These are phyloP conservation scores for Hypomyces perniciosus DNA, from an alignment of 2,329 filamentous ascomycete species.

Conservation along the genomic window DNA sequence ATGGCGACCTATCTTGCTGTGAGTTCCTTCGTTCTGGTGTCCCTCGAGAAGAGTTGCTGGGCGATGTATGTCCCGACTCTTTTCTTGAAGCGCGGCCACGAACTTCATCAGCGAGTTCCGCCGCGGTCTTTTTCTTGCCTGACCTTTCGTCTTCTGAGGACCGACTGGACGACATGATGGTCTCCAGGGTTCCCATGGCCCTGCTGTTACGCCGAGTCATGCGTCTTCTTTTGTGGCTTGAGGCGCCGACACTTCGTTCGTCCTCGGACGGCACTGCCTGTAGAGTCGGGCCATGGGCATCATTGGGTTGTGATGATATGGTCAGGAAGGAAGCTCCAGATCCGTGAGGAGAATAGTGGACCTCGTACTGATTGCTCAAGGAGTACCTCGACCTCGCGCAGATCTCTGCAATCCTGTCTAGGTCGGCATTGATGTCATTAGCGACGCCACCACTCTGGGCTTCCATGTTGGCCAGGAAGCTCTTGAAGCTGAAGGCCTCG, in stretches of 20 bases:
- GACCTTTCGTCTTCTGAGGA: slow-evolving; percentile 57
- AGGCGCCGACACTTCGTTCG: slow-evolving; percentile 34
- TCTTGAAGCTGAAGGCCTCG: slow-evolving; percentile 60
- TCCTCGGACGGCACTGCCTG: slow-evolving; percentile 54
- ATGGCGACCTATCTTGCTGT: slow-evolving; percentile 14
- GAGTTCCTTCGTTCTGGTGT: slow-evolving; percentile 23
- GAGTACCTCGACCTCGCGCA: slow-evolving; percentile 60
- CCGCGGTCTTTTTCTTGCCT: slow-evolving; percentile 51
- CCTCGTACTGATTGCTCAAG: slow-evolving; percentile 61
- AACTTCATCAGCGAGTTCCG: slow-evolving; percentile 49
- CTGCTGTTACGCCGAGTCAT: slow-evolving; percentile 41
- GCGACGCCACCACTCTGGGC: slow-evolving; percentile 41
- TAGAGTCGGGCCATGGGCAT: slow-evolving; percentile 45
- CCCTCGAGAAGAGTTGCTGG: slow-evolving; percentile 25
- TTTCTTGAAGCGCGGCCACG: slow-evolving; percentile 43
- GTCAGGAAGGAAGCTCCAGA: slow-evolving; percentile 45
- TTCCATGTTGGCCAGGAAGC: slow-evolving; percentile 54
- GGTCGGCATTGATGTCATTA: slow-evolving; percentile 48
- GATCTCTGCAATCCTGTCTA: slow-evolving; percentile 62
- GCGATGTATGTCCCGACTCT: slow-evolving; percentile 26
- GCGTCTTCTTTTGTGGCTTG: slow-evolving; percentile 34
- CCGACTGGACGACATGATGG: slow-evolving; percentile 60
- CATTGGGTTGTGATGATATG: slow-evolving; percentile 24
- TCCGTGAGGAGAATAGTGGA: slow-evolving; percentile 57
- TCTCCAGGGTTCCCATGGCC: slow-evolving; percentile 58